Conservation (phyloP, 805 yeast genomes). For the Hanseniaspora lachancei region DNA sequence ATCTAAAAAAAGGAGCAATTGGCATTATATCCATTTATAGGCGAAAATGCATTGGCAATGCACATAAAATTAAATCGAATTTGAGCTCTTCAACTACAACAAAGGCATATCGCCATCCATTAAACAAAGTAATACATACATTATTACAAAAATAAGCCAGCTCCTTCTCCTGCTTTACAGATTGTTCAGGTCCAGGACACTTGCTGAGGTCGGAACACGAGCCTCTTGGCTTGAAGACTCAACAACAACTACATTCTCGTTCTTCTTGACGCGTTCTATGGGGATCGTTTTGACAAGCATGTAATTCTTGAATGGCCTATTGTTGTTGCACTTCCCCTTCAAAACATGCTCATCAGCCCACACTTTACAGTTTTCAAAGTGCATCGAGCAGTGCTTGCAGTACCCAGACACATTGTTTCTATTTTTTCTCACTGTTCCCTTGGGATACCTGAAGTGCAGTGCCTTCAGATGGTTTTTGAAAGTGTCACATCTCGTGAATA, state of each 20-base stretch:
- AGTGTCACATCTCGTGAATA: conserved; percentile 81
- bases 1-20: too few relatives aligned
- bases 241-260: neutral
- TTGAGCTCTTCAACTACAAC: too few relatives aligned
- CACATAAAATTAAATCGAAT: too few relatives aligned
- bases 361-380: conserved; percentile 56
- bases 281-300: neutral
- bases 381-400: conserved; percentile 63
- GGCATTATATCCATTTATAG: too few relatives aligned
- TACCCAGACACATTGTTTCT: conserved; percentile 54
- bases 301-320: conserved; percentile 7
- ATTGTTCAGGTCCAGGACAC: conserved; percentile 3
- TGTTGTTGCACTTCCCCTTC: conserved; percentile 22
- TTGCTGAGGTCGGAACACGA: conserved; percentile 2
- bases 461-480: conserved; percentile 84
- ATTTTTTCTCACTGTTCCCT: conserved; percentile 69
- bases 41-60: too few relatives aligned
- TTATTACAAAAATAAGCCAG: too few relatives aligned
- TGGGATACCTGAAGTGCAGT: conserved; percentile 76
- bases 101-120: too few relatives aligned
- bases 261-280: neutral
- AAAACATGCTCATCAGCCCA: conserved; percentile 64
- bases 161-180: neutral
- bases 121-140: too few relatives aligned
- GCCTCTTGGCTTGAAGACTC: neutral